Evolutionary conservation across 139 green algal species (phyloP), one percentile per base, ranked within the genome.

Genomic region (Ettlia oleoabundans): DNA sequence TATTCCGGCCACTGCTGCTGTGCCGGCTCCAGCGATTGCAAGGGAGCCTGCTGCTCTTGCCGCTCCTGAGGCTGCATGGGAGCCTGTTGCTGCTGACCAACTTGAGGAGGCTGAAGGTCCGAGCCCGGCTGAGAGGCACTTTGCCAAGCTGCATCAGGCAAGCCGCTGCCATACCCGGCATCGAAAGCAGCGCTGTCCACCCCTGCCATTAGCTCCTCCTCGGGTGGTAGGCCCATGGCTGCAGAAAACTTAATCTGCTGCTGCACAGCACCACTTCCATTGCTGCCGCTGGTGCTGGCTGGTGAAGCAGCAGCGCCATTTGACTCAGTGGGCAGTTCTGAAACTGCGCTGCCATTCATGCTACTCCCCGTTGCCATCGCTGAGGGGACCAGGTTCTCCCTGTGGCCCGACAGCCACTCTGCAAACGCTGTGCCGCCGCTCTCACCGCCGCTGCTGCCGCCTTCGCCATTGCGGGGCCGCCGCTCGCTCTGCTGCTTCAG

Each of bases 241-340:
- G 70, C 69, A 4, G 40, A 51, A 58, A 81, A 85, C 28, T 47
- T 52, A 18, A 85, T 81, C 66, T 85, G 80, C 70, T 81, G 40
- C 70, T 64, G 69, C 42, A 85, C 33, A 33, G 37, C 71, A 24
- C 30, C 64, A 9, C 75, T 47, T 35, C 51, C 28, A 26, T 28
- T 22, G 41, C 75, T 67, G 80, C 43, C 53, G 19, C 28, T 62
- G 53, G 41, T 41, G 40, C 26, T 30, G 24, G 42, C 3, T 24
- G 1, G 15, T 41, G 15, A 22, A 40, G 24, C 35, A 7, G 7
- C 47, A 4, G 42, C 32, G n/a, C n/a, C n/a, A n/a, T n/a, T n/a
- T n/a, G n/a, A n/a, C n/a, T n/a, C n/a, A n/a, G n/a, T n/a, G n/a
- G n/a, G n/a, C n/a, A n/a, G n/a, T n/a, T n/a, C n/a, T n/a, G n/a